Conservation (phyloP, 1,139 yeast species). For the Pichia inconspicua region DNA sequence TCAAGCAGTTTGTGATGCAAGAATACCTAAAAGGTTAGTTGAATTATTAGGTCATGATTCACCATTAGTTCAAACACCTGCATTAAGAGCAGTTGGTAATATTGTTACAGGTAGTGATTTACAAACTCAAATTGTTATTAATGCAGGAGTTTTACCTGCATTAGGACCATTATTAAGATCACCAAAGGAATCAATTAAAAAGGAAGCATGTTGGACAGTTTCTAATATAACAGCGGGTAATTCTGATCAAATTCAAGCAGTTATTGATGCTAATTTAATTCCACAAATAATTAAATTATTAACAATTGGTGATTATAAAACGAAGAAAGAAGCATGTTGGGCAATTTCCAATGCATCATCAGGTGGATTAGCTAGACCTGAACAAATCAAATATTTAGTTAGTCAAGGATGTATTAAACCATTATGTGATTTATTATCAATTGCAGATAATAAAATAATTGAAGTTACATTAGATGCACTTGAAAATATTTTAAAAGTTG, state of each 20-base stretch:
- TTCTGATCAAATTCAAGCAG: conserved; percentile 91
- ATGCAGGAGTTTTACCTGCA: conserved; percentile 86
- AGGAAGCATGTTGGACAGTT: conserved; percentile 98
- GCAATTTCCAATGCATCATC: conserved; percentile 96
- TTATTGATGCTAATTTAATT: conserved; percentile 85
- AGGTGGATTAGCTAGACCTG: conserved; percentile 89
- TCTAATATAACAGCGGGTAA: conserved; percentile 98
- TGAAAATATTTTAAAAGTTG: conserved; percentile 88
- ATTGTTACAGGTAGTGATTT: conserved; percentile 94
- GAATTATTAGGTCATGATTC: conserved; percentile 80
- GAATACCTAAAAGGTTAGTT: conserved; percentile 90
- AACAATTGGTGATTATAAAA: conserved; percentile 81
- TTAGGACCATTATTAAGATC: conserved; percentile 73
- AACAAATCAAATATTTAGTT: conserved; percentile 86
- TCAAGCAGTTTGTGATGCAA: conserved; percentile 93
- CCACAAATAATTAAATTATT: conserved; percentile 87
- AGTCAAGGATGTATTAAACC: conserved; percentile 97
- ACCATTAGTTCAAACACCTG: conserved; percentile 91
- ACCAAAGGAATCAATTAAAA: conserved; percentile 84
- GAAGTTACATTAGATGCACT: conserved; percentile 94
- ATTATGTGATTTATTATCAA: conserved; percentile 79
- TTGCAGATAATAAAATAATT: conserved; percentile 85
- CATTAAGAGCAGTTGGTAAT: conserved; percentile 94
- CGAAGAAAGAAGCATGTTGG: conserved; percentile 99
- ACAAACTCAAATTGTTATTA: conserved; percentile 92